phyloP scores from a whole-genome alignment of 148 eudicot genomes.

The Persicaria tinctoria region DNA sequence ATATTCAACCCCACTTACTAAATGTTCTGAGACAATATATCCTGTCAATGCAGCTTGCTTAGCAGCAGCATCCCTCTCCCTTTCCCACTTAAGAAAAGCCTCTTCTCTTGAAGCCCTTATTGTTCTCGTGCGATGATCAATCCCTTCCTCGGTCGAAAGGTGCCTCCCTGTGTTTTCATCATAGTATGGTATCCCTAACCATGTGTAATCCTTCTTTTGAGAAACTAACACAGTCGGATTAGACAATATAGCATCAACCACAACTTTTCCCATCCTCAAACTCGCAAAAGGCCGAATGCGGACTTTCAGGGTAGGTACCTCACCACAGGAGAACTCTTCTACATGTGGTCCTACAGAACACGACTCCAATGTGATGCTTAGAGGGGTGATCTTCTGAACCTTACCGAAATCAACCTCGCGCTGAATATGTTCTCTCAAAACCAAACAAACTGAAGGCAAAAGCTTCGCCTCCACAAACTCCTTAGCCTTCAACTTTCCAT shows the following conservation, averaged over 20 bases:
- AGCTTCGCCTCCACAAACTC: conserved; percentile 62
- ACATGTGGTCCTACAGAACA: conserved; percentile 85
- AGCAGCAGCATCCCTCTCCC: conserved; percentile 77
- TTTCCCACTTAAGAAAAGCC: conserved; percentile 42
- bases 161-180: conserved; percentile 58
- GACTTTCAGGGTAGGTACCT: conserved; percentile 72
- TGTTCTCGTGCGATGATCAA: conserved; percentile 74
- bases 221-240: conserved; percentile 75
- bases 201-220: conserved; percentile 84
- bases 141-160: conserved; percentile 91
- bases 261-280: conserved; percentile 83
- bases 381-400: conserved; percentile 75
- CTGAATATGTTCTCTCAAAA: conserved; percentile 66
- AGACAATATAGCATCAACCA: conserved; percentile 80
- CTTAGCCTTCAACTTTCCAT: conserved; percentile 76
- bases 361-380: conserved; percentile 91
- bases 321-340: conserved; percentile 92
- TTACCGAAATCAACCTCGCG: conserved; percentile 86
- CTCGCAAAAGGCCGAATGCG: conserved; percentile 75
- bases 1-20: conserved; percentile 28
- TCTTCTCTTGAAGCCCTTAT: conserved; percentile 90
- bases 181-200: conserved; percentile 81
- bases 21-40: conserved; percentile 44
- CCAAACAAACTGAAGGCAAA: conserved; percentile 78
- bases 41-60: conserved; percentile 62